Base-by-base conservation (phyloP, 192 early-diverging fungal genomes). In the Phycomyces blakesleeanus region DNA sequence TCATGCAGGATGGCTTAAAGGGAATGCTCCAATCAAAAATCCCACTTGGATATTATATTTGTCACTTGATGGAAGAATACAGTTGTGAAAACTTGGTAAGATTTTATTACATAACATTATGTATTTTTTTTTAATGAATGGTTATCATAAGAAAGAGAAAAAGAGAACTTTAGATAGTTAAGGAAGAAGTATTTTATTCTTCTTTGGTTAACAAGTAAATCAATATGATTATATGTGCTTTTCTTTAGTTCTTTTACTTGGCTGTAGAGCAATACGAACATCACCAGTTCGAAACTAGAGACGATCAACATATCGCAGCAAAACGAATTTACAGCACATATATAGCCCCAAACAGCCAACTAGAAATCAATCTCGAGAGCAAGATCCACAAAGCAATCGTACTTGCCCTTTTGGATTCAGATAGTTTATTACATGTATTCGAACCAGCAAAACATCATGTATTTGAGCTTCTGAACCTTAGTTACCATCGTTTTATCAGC, bases 291-390 rank as follows among this genome's bases (percentile, higher is more conserved):
- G 5, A 10, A 0, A 64, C 37, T 26, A 54, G 34, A 18, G 37
- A 51, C 4, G 51, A 73, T 21, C 66, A 75, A 61, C 15, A 41
- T 10, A 41, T 38, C 40, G 70, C 64, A 38, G 77, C 78, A 14
- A 37, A 63, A 14, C 65, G 70, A 15, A 70, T 79, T 1, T 71
- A 62, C 49, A 59, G 76, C 21, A 79, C 78, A 4, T 79, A 79
- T 57, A 51, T 79, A 27, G 47, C 54, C 15, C 63, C 18, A 16
- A 64, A 67, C n/a, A 72, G 68, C 21, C 68, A 76, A n/a, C 65
- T 79, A 27, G 78, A 79, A 63, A 62, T 79, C 18, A 79, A 79
- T 49, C 12, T 79, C 9, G 78, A 79, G 47, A 74, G 79, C 22
- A 64, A 66, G 51, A 59, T 76, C n/a, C 64, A 66, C 16, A 61